Evolutionary conservation across 441 rosid genomes (phyloP), one percentile per base, ranked within the genome.

Genomic region (Rhodomyrtus psidioides): DNA sequence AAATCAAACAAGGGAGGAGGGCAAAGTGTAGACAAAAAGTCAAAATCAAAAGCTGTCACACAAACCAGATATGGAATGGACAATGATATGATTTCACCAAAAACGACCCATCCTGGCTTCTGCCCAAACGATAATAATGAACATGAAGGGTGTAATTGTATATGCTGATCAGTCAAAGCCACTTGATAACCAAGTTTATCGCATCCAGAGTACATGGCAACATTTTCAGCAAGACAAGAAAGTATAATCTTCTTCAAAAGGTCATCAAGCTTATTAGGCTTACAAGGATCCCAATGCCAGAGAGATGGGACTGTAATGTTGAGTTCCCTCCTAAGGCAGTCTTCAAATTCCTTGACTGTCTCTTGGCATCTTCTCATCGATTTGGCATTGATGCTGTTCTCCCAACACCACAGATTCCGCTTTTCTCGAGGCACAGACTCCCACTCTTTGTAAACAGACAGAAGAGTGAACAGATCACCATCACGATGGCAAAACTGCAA

Each of bases 41-140:
- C 98, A 74, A 92, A 90, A 88, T 97, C 99, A 89, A 95, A 82
- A 16, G 98, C 96, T 42, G 98, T 96, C 58, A 95, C 99, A 85
- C 99, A 97, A 84, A 96, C 97, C 91, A 97, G 90, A 91, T 93
- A 96, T 87, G 95, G 91, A 88, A 88, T 90, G 65, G 92, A 88
- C 55, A 83, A 42, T 44, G 96, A 93, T 57, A 96, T 88, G 26
- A 97, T 91, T 88, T 97, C 99, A 88, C 96, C 87, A 87, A 96
- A 97, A 87, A 97, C 96, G 83, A 97, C 98, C 98, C 98, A 97
- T 83, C 86, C 82, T 46, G 99, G 99, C 95, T 93, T 97, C 92
- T 93, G 92, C 84, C 90, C 89, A 88, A 93, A 97, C 81, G 91
- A 88, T 89, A 91, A 94, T 91, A 97, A 90, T 9, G 99, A 96